Conservation (phyloP, 148 eudicot species). For the Diospyros lotus region DNA sequence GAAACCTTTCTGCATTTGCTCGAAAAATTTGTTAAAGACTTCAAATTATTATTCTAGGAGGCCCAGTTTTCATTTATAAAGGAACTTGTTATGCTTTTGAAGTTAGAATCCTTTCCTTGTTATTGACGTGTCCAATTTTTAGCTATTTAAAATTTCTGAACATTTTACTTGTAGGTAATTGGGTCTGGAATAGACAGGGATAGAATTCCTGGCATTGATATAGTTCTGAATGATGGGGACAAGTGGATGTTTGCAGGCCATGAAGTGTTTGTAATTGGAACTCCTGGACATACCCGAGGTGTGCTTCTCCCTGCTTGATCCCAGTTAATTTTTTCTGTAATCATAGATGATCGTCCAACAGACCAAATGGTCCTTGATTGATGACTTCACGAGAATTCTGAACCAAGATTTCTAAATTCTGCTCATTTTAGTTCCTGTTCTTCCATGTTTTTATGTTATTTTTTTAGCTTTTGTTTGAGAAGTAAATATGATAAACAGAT, state of each 20-base stretch:
- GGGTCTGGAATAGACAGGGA: constrained; percentile 65
- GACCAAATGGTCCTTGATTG: not conserved
- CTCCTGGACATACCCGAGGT: constrained; percentile 94
- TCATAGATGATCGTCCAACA: not conserved
- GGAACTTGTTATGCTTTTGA: not conserved
- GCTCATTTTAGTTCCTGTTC: not conserved
- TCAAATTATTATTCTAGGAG: not conserved
- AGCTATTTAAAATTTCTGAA: not conserved
- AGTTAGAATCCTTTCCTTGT: not conserved
- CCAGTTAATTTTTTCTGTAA: not conserved
- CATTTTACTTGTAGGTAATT: constrained; percentile 51
- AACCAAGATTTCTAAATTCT: not conserved
- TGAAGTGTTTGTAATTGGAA: constrained; percentile 74
- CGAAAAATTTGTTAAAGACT: too few species aligned
- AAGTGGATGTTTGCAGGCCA: constrained; percentile 95
- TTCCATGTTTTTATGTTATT: not conserved
- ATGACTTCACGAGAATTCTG: not conserved
- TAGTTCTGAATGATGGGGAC: constrained; percentile 72
- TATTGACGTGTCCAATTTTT: not conserved
- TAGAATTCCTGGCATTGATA: constrained; percentile 90
- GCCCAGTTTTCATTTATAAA: not conserved
- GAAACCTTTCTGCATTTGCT: too few species aligned
- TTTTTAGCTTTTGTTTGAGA: not conserved
- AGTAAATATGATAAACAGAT: too few species aligned
- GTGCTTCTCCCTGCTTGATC: constrained; percentile 10